Base-by-base conservation (phyloP, 1,284 basidiomycete genomes). In the Albatrellus sp. region DNA sequence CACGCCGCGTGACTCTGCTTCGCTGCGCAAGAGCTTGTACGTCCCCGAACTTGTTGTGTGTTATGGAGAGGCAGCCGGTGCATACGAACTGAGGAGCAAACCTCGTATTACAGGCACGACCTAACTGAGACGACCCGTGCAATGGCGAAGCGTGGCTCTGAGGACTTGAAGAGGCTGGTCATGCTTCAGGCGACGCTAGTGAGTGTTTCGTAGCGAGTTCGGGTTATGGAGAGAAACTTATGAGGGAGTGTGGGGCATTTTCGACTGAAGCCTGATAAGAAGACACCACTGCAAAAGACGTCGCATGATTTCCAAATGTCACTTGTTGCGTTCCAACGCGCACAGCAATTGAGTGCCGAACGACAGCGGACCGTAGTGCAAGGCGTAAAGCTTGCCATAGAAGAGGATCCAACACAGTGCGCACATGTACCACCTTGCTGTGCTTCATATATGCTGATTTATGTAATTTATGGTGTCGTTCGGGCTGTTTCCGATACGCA, bases 251-350 rank as follows among this genome's bases (percentile, higher is more conserved):
- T 35, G 13, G 34, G 16, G 34, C 38, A 13, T 6, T 16, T 17
- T 9, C n/a, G 19, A n/a, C 12, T 17, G 16, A 40, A 88, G 84
- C 77, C 84, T 5, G 71, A 75, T 49, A 77, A 82, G 54, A 87
- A 87, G 69, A 81, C 79, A 0, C 70, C 75, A 6, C 71, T 96
- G 52, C 78, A 87, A 59, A 97, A 96, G 70, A 84, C 92, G 13
- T 90, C 90, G 13, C 82, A 91, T 57, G 96, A 98, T 57, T 83
- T 97, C 51, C 86, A 94, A 49, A 64, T 87, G 36, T 92, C 93
- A 3, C 69, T 98, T 2, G 76, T 89, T 28, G 81, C 85, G 1
- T 98, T 98, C 63, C 92, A 98, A 60, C 75, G 81, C 30, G 90
- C 91, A 1, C 91, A 96, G 56, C 84, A 90, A 58, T 73, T 86